Evolutionary conservation across 1,284 basidiomycete species (phyloP).

Genomic region (Ceratorhiza oryzae-sativae): DNA sequence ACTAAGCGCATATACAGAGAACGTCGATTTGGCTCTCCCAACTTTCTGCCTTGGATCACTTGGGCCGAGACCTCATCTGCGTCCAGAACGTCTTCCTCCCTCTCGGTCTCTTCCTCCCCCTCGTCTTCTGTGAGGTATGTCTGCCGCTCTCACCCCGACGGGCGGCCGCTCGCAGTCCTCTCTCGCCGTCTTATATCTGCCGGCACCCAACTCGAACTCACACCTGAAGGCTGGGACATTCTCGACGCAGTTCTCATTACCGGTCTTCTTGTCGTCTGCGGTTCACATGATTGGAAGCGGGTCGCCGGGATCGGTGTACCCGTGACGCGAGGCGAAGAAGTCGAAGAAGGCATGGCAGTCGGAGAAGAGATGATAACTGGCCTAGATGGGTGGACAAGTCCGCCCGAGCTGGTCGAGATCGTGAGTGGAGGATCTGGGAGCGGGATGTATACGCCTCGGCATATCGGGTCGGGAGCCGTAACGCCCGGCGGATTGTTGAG

Average conservation of each 20-base stretch:
- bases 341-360: slow-evolving; percentile 22
- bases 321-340: not conserved
- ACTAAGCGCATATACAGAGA: not conserved
- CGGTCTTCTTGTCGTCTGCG: slow-evolving; percentile 29
- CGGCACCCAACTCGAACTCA: slow-evolving; percentile 35
- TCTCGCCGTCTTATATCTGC: slow-evolving; percentile 25
- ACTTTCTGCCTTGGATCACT: slow-evolving; percentile 35
- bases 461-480: not conserved
- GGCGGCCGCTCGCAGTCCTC: slow-evolving; percentile 30
- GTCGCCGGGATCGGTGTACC: slow-evolving; percentile 34
- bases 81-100: slow-evolving; percentile 15
- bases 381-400: slow-evolving; percentile 31
- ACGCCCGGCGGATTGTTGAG: not conserved
- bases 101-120: slow-evolving; percentile 2
- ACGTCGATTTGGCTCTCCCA: slow-evolving; percentile 33
- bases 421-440: slow-evolving; percentile 6
- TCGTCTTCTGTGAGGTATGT: slow-evolving; percentile 21
- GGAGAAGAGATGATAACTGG: slow-evolving; percentile 37
- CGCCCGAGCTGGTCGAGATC: slow-evolving; percentile 32
- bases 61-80: not conserved
- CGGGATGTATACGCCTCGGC: slow-evolving; percentile 19
- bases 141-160: slow-evolving; percentile 36
- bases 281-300: slow-evolving; percentile 31
- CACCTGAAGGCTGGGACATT: slow-evolving; percentile 35
- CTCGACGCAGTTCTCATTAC: slow-evolving; percentile 28